Conservation (phyloP, 257 asterid genomes). For the Plectranthus barbatus region DNA sequence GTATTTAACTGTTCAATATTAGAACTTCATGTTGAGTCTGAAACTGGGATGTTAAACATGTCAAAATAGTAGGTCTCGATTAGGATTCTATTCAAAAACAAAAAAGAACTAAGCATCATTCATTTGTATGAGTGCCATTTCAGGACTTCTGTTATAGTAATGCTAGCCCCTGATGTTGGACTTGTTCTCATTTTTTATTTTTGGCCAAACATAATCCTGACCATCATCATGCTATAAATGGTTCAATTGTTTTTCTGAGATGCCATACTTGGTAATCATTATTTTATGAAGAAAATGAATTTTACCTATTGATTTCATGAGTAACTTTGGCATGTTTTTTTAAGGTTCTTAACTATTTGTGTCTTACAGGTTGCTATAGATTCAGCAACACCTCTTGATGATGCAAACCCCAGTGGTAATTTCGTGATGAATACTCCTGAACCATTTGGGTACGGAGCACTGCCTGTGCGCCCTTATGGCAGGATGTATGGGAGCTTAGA, state of each 20-base stretch:
- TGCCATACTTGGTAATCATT: neutral
- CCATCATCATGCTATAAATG: neutral
- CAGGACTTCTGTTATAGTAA: neutral
- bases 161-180: neutral
- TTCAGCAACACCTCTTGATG: conserved; percentile 98
- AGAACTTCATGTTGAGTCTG: neutral
- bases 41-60: neutral
- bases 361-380: conserved; percentile 84
- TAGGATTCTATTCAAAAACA: too few species aligned
- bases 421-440: conserved; percentile 60
- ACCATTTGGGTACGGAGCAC: conserved; percentile 79
- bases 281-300: neutral
- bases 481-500: conserved; percentile 86
- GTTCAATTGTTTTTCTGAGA: neutral
- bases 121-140: neutral
- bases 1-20: too few species aligned
- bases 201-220: neutral
- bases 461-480: conserved; percentile 74
- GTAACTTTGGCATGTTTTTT: neutral
- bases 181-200: neutral
- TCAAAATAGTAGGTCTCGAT: too few species aligned
- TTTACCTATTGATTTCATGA: neutral
- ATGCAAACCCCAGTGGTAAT: conserved; percentile 72
- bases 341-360: neutral
- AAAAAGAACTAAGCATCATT: too few species aligned